Conservation (phyloP, 108 stramenopile genomes). For the Halocafeteria seosinensis region DNA sequence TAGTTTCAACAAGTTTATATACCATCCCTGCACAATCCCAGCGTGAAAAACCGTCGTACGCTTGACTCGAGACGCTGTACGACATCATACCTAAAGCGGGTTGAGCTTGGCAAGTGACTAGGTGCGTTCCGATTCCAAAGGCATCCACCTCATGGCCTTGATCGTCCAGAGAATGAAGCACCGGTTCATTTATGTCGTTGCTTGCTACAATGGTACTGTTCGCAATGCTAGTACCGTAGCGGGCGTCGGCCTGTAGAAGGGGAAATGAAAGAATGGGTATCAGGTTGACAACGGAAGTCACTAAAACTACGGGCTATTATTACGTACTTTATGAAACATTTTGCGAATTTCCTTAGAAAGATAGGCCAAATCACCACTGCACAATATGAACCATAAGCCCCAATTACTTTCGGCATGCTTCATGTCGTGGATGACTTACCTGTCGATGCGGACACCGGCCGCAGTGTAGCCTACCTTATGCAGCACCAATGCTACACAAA, state of each 20-base stretch:
- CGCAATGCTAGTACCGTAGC: neutral
- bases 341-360: slow-evolving; percentile 47
- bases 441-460: slow-evolving; percentile 74
- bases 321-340: too few species aligned
- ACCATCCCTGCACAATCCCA: too few species aligned
- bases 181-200: slow-evolving; percentile 90
- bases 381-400: too few species aligned
- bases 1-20: slow-evolving; percentile 27
- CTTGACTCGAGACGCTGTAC: too few species aligned
- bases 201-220: slow-evolving; percentile 66
- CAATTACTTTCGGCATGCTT: too few species aligned
- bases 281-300: slow-evolving; percentile 19
- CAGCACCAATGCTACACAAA: slow-evolving; percentile 65
- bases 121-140: slow-evolving; percentile 89
- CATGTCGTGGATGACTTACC: too few species aligned
- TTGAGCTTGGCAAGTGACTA: slow-evolving; percentile 96
- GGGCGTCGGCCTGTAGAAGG: slow-evolving; percentile 4
- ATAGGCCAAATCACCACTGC: slow-evolving; percentile 75
- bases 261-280: slow-evolving; percentile 14
- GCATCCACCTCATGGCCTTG: slow-evolving; percentile 76
- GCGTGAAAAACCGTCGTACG: too few species aligned
- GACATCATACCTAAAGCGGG: slow-evolving; percentile 97
- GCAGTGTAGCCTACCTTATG: slow-evolving; percentile 67
- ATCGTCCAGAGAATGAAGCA: slow-evolving; percentile 45
- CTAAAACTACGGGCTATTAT: too few species aligned